Base-by-base conservation (phyloP, 169 alveolate species). In the Plasmodium knowlesi region DNA sequence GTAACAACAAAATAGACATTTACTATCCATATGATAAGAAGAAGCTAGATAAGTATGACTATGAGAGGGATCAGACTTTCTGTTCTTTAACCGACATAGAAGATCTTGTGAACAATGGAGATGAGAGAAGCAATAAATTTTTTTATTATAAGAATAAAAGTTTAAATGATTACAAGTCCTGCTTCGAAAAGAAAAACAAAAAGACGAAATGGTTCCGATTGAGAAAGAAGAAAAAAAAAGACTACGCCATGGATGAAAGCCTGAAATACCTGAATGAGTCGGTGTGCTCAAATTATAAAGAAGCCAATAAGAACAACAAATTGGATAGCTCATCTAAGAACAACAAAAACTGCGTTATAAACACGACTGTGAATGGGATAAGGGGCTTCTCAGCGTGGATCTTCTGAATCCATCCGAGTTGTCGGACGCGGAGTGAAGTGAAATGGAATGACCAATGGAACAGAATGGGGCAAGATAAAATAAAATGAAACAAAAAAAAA, bases 231-330 rank as follows among this genome's bases (percentile, higher is more conserved):
- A 89, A 89, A 89, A 89, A 88, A 57, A 88, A 89, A 34, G 82
- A 89, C 30, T 54, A 53, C 50, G 76, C 46, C 5, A 61, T 57
- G 81, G 89, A 79, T 5, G 90, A 89, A 89, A 80, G 82, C 19
- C 12, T 89, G 22, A 89, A 89, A 53, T 89, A 89, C 53, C 57
- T 89, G 41, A 89, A 89, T 72, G 94, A 89, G 22, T 89, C 94
- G 4, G 94, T 89, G 19, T 89, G 94, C 46, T 89, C 94, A 10
- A 89, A 89, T 79, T 89, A 79, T 89, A 89, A 72, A 79, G 94
- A 89, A 5, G 86, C 86, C 53, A 89, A 89, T 41, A 78, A 78
- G 34, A 89, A 67, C 12, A 70, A 79, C 46, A 57, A 89, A 19
- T 10, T 89, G 53, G n/a, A 78, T 34, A 28, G 67, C 9, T 16